Evolutionary conservation across 164 flowering plant genomes (phyloP).

Genomic region (Stephania cephalantha): DNA sequence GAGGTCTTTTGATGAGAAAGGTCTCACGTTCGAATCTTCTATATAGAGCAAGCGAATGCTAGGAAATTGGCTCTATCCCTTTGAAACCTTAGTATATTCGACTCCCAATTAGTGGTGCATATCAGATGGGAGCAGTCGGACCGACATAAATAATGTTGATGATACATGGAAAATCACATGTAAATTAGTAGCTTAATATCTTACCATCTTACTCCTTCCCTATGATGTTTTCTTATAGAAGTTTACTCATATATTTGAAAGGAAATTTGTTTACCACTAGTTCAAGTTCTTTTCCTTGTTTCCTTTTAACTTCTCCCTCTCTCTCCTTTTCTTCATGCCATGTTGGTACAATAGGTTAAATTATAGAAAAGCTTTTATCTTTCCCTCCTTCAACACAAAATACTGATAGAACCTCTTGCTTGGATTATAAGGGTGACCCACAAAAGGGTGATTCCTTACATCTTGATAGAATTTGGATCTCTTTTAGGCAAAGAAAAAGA

Average conservation of each 20-base stretch:
- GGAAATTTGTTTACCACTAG: not conserved
- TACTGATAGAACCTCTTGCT: not conserved
- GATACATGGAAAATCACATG: no score
- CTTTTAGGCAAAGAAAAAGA: not conserved
- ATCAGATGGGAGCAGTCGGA: no score
- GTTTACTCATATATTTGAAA: not conserved
- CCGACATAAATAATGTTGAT: no score
- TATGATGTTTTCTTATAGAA: no score
- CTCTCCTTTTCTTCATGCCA: not conserved
- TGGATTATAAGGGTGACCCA: not conserved
- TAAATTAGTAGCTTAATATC: no score
- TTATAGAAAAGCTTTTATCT: not conserved
- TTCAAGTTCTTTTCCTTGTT: not conserved
- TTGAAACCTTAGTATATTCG: no score
- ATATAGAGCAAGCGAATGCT: no score
- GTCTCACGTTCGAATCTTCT: no score
- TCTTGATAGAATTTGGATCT: not conserved
- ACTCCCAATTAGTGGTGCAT: no score
- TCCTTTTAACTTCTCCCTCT: not conserved
- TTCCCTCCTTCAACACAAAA: not conserved
- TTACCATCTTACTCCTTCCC: no score
- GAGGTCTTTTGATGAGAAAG: no score
- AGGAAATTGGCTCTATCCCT: no score
- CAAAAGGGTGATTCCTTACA: not conserved
- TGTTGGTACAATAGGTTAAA: not conserved